Percentiles rank a stretch among this genome's conserved stretches.
Conservation (phyloP, 768 basidiomycete genomes). For the Leccinum subtestaceum region DNA sequence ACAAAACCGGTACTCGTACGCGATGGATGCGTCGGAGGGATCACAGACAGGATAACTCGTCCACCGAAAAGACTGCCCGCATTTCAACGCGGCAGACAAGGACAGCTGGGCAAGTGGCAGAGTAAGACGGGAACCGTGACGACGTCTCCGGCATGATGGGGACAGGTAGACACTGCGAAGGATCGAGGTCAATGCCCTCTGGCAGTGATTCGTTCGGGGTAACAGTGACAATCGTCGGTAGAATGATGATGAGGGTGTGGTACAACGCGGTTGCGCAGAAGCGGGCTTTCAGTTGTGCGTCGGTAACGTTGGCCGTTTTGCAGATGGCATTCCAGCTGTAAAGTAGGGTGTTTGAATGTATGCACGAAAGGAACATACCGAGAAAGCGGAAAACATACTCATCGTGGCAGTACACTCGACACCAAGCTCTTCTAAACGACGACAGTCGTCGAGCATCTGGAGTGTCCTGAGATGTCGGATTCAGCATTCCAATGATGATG, state of each 20-base stretch:
- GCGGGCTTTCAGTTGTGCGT: conserved; percentile 70
- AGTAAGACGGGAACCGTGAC: conserved; percentile 70
- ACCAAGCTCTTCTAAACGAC: conserved; percentile 78
- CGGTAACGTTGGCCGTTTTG: conserved; percentile 71
- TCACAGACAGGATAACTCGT: conserved; percentile 36
- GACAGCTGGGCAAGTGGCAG: conserved; percentile 68
- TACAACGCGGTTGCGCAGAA: conserved; percentile 75
- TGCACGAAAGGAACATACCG: conserved; percentile 3
- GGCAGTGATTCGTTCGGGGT: conserved; percentile 35
- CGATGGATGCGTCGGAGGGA: conserved; percentile 16
- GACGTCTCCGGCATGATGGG: conserved; percentile 60
- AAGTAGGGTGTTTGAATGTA: background rate
- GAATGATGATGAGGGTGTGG: conserved; percentile 51
- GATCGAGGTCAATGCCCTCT: conserved; percentile 51
- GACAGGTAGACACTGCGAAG: conserved; percentile 54
- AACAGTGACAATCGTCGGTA: conserved; percentile 32
- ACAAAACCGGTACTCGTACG: conserved; percentile 77
- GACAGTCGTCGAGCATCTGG: conserved; percentile 68
- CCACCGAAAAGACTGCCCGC: conserved; percentile 89
- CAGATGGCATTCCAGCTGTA: conserved; percentile 75
- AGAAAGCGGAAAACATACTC: conserved; percentile 56
- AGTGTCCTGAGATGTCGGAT: conserved; percentile 44
- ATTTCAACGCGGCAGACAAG: conserved; percentile 74
- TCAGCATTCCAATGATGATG: conserved; percentile 3
- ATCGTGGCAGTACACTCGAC: conserved; percentile 84